Evolutionary conservation across 2,329 filamentous ascomycete species (phyloP), one percentile per base, ranked within the genome.

Genomic region (Chrysoporthe deuterocubensis): DNA sequence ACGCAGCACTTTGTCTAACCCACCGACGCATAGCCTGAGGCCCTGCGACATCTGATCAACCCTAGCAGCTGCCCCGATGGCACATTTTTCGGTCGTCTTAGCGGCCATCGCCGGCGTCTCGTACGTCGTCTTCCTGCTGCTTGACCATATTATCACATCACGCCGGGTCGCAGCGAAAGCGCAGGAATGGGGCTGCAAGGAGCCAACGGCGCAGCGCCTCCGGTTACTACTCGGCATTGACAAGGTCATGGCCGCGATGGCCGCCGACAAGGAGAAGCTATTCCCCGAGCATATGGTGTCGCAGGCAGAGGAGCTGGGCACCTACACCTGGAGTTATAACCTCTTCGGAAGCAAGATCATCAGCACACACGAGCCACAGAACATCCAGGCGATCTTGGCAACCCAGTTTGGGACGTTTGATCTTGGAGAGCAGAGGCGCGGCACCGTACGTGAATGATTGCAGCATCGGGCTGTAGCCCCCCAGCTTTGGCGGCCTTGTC

Each of bases 401-500:
- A 60, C 43, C 21, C 61, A 63, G 44, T 70, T 70, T 18, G 66
- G 66, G 14, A 68, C 65, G 4, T 70, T 70, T 46, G 68, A 70
- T n/a, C 59, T 70, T 14, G 68, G 68, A 2, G 66, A 63, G 2
- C 52, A 40, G 21, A 46, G 68, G 37, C 58, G 58, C 2, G 44
- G 44, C 44, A 48, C 14, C 37, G 62, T 64, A 50, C 34, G 62
- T 64, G 56, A 37, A 37, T 42, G 8, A 54, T 50, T 13, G 4
- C n/a, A 21, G 46, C 46, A 16, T 13, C 14, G 5, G 46, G 46
- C 46, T 26, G 26, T 26, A 26, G 26, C 32, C 13, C 21, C 18
- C 40, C 40, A 42, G 26, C 48, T 21, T 34, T 14, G n/a, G 42
- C 13, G 13, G 3, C 11, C n/a, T 34, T 13, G 11, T 7, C 13